These are phyloP conservation scores for Globisporangium cystogenes DNA, from an alignment of 352 stramenopile species.

Conservation along the genomic window DNA sequence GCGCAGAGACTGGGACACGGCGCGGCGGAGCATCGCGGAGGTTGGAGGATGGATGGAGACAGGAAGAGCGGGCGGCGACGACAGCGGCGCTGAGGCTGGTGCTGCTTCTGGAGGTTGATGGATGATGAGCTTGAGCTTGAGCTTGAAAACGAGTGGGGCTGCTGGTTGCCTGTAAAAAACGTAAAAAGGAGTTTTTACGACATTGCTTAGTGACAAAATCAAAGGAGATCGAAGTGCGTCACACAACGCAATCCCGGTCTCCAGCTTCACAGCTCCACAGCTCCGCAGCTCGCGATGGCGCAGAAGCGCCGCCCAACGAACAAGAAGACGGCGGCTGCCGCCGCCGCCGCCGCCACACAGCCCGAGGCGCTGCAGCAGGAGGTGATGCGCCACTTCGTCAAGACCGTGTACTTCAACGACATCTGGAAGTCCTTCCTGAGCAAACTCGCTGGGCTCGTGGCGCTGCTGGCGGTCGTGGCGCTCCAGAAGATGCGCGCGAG, in stretches of 20 bases:
- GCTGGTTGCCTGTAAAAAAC: background rate
- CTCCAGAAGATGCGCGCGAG: conserved; percentile 54
- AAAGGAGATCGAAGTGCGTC: background rate
- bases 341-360: conserved; percentile 10
- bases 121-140: background rate
- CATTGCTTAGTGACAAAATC: background rate
- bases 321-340: conserved; percentile 10
- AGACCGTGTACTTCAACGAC: conserved; percentile 85
- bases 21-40: conserved; percentile 52
- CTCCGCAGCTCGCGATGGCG: conserved; percentile 3
- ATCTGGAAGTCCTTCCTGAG: conserved; percentile 78
- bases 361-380: conserved; percentile 49
- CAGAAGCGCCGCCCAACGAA: conserved; percentile 10
- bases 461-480: conserved; percentile 57
- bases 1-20: conserved; percentile 24
- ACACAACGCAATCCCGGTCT: background rate
- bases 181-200: background rate
- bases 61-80: background rate
- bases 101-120: background rate
- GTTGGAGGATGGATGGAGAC: background rate
- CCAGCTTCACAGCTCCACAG: background rate
- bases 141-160: conserved; percentile 11
- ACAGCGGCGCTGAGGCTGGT: background rate
- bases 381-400: conserved; percentile 72
- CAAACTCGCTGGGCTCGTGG: conserved; percentile 68